A percentile compares a stretch with the other conserved stretches of the same genome.
phyloP scores from a whole-genome alignment of 2,329 filamentous ascomycete genomes.

The Chaetoscypha palmicola region DNA sequence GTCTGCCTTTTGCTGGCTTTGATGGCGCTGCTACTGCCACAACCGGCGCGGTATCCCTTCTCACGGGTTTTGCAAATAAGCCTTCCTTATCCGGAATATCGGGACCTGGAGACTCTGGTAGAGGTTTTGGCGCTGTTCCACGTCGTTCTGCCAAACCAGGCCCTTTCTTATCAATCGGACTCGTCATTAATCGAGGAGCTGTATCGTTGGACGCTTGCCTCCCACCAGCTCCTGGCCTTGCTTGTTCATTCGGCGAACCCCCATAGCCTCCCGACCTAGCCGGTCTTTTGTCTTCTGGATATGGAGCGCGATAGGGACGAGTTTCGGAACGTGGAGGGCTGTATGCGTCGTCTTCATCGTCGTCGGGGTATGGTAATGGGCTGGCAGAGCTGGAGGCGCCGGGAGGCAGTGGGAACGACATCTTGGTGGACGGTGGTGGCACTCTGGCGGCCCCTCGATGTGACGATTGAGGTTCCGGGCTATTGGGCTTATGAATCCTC shows the following conservation, averaged over 20 bases:
- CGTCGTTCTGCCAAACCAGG: constrained; percentile 72
- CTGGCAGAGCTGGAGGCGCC: constrained; percentile 64
- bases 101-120: constrained; percentile 75
- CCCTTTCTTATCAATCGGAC: constrained; percentile 48
- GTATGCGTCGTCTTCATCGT: constrained; percentile 38
- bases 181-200: constrained; percentile 26
- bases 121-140: constrained; percentile 71
- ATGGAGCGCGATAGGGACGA: constrained; percentile 31
- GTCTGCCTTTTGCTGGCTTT: too few species aligned
- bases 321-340: constrained; percentile 29
- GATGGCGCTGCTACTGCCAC: constrained; percentile 7
- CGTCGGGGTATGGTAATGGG: constrained; percentile 66
- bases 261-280: constrained; percentile 15
- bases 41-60: constrained; percentile 36
- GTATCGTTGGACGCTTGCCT: constrained; percentile 30
- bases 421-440: constrained; percentile 43
- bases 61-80: constrained; percentile 59
- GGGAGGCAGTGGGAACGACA: constrained; percentile 56
- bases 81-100: constrained; percentile 68
- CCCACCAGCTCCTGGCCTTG: constrained; percentile 14
- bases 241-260: constrained; percentile 15
- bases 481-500: constrained; percentile 75
- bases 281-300: constrained; percentile 29
- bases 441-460: constrained; percentile 44
- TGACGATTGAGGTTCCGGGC: constrained; percentile 44